A percentile compares a stretch with the other conserved stretches of the same genome.
Conservation (phyloP, 805 yeast species). For the Metschnikowia aberdeeniae region DNA sequence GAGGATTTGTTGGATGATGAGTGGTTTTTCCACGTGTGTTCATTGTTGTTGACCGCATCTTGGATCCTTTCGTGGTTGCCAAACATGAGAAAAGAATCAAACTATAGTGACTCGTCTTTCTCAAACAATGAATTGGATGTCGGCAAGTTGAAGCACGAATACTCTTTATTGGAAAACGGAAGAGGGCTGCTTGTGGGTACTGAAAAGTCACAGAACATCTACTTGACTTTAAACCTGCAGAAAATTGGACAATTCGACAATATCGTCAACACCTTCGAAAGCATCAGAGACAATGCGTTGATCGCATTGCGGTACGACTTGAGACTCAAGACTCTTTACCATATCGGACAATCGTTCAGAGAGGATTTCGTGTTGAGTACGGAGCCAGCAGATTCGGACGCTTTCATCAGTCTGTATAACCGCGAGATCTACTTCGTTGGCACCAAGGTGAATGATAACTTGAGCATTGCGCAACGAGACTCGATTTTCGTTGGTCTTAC, state of each 20-base stretch:
- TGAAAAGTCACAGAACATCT: conserved; percentile 26
- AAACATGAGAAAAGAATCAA: conserved; percentile 39
- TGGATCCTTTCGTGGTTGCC: conserved; percentile 65
- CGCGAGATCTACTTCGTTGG: conserved; percentile 45
- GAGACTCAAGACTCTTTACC: conserved; percentile 49
- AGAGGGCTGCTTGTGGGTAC: conserved; percentile 17
- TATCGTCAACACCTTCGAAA: conserved; percentile 30
- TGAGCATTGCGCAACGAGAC: conserved; percentile 31
- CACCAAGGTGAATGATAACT: conserved; percentile 32
- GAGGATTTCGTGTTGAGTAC: conserved; percentile 50
- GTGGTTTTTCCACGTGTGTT: conserved; percentile 47
- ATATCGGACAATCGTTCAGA: conserved; percentile 45
- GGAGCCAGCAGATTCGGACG: conserved; percentile 60
- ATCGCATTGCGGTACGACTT: conserved; percentile 55
- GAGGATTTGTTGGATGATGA: conserved; percentile 54
- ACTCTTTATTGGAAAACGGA: conserved; percentile 42
- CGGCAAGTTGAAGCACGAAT: conserved; percentile 36
- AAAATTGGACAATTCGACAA: conserved; percentile 34
- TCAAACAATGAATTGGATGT: conserved; percentile 18
- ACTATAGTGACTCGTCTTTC: conserved; percentile 19
- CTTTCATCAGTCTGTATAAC: conserved; percentile 48
- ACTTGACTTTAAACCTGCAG: conserved; percentile 30
- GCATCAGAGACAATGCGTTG: conserved; percentile 35
- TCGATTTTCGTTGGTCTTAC: conserved; percentile 46
- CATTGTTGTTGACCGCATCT: conserved; percentile 49